Percentiles rank a stretch among this genome's conserved stretches.
phyloP scores from a whole-genome alignment of 306 rosid species.

The Mucuna pruriens region DNA sequence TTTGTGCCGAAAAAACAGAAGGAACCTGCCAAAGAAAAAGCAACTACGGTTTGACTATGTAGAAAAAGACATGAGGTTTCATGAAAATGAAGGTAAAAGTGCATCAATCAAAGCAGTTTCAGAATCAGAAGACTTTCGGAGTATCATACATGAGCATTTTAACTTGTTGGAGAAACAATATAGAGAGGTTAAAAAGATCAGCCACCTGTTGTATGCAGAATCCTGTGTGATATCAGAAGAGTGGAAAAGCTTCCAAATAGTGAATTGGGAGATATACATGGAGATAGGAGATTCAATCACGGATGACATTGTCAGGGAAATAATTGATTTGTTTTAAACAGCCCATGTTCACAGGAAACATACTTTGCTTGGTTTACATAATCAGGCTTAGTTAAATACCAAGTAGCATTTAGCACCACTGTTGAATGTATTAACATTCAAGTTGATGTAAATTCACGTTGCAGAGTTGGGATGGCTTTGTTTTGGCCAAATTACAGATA shows the following conservation, averaged over 20 bases:
- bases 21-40: conserved; percentile 22
- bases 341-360: background rate
- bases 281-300: conserved; percentile 56
- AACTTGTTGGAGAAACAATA: conserved; percentile 35
- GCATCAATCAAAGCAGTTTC: conserved; percentile 21
- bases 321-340: conserved; percentile 32
- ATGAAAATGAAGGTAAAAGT: conserved; percentile 29
- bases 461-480: background rate
- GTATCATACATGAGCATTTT: conserved; percentile 29
- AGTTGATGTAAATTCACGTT: background rate
- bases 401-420: background rate
- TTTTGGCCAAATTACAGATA: background rate
- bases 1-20: conserved; percentile 22
- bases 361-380: conserved; percentile 17
- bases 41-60: conserved; percentile 13
- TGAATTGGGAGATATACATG: conserved; percentile 28
- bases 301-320: conserved; percentile 50
- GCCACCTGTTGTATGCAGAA: conserved; percentile 27
- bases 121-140: conserved; percentile 21
- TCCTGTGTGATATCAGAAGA: conserved; percentile 39
- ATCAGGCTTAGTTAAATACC: background rate
- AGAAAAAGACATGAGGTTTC: conserved; percentile 11
- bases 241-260: conserved; percentile 37
- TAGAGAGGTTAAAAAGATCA: conserved; percentile 25
- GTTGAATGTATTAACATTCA: background rate